Evolutionary conservation across 345 rosid genomes (phyloP).

Genomic region (Sonneratia caseolaris): DNA sequence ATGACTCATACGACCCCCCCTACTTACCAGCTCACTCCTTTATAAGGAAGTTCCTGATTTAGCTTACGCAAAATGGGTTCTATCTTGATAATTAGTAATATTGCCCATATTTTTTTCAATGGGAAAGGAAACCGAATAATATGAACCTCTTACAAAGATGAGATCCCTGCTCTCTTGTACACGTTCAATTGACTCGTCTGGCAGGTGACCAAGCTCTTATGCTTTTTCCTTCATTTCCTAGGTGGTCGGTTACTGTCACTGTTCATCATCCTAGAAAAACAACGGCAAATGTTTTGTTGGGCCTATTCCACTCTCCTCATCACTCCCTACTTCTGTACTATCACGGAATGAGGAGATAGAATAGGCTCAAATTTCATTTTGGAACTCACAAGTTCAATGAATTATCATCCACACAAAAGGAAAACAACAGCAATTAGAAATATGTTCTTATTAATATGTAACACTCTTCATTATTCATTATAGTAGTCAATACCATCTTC

Average conservation of each 20-base stretch:
- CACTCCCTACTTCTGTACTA: no score
- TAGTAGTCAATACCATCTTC: background rate
- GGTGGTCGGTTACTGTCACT: conserved; percentile 10
- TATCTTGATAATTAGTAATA: background rate
- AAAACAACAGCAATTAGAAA: no score
- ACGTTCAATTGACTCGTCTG: background rate
- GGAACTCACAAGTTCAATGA: no score
- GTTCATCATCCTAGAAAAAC: background rate
- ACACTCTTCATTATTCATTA: background rate
- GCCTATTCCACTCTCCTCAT: no score
- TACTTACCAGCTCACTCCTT: background rate
- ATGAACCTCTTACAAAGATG: background rate
- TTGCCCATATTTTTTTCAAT: background rate
- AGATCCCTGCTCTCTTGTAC: background rate
- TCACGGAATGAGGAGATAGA: no score
- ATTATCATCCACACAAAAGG: no score
- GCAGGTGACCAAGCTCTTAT: background rate
- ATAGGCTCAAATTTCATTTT: no score
- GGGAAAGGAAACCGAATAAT: background rate
- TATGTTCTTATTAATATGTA: no score
- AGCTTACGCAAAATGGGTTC: conserved; percentile 9
- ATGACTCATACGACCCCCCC: background rate
- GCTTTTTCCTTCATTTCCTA: conserved; percentile 27
- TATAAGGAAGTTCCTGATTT: conserved; percentile 9
- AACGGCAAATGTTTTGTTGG: background rate